Percentiles rank a stretch among this genome's conserved stretches.
Conservation (phyloP, 352 stramenopile genomes). For the Thraustotheca clavata region DNA sequence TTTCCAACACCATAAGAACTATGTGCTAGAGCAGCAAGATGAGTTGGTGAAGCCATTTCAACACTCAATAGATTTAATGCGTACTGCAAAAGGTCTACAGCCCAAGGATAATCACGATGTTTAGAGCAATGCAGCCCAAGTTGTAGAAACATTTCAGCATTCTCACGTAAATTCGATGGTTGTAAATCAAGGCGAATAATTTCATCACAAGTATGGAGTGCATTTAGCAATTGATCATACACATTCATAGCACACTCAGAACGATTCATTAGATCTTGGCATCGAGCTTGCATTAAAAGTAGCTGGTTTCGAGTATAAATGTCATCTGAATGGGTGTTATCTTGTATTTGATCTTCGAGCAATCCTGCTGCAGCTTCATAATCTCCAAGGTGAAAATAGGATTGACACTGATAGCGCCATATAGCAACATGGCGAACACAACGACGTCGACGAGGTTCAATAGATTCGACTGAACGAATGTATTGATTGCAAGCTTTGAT, state of each 20-base stretch:
- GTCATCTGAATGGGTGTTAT: not conserved
- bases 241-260: not conserved
- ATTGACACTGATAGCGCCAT: slow-evolving; percentile 3
- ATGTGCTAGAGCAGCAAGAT: not conserved
- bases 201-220: slow-evolving; percentile 2
- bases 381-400: slow-evolving; percentile 8
- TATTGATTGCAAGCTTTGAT: not conserved
- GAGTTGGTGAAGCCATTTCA: not conserved
- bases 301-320: not conserved
- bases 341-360: not conserved
- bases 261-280: not conserved
- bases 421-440: not conserved
- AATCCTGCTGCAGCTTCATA: not conserved
- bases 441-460: not conserved
- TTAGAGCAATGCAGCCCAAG: not conserved
- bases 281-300: not conserved
- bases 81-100: slow-evolving; percentile 1
- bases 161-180: not conserved
- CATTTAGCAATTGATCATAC: not conserved
- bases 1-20: not conserved
- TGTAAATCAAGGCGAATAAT: slow-evolving; percentile 10
- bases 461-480: not conserved
- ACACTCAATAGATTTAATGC: not conserved
- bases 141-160: not conserved
- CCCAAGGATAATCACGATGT: slow-evolving; percentile 4